These are phyloP conservation scores for Penicillium malachiteum DNA, from an alignment of 495 filamentous ascomycete genomes.

Conservation along the genomic window DNA sequence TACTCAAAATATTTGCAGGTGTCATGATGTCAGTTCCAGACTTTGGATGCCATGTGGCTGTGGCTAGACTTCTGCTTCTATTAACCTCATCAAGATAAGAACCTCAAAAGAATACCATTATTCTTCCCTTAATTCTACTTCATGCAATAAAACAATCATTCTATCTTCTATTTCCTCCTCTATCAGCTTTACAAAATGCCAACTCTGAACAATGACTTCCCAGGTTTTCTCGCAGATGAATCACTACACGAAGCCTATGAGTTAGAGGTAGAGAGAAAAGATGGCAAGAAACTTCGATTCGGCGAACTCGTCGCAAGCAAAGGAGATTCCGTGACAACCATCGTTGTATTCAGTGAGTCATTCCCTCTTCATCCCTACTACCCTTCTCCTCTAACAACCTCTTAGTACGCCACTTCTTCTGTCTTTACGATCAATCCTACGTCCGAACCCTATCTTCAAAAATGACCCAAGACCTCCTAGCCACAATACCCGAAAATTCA, in stretches of 20 bases:
- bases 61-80: not conserved
- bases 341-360: not conserved
- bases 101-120: not conserved
- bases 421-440: conserved; percentile 28
- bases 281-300: conserved; percentile 18
- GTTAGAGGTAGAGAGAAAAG: conserved; percentile 17
- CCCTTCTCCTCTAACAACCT: no score
- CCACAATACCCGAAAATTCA: conserved; percentile 11
- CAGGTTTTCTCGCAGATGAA: conserved; percentile 12
- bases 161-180: not conserved
- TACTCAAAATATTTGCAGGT: not conserved
- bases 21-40: not conserved
- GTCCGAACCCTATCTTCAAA: conserved; percentile 18
- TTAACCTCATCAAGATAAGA: not conserved
- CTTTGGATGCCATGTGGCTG: not conserved
- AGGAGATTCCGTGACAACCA: not conserved
- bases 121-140: not conserved
- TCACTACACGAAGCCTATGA: conserved; percentile 34
- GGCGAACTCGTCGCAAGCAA: conserved; percentile 3
- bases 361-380: not conserved
- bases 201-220: not conserved
- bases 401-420: conserved; percentile 31
- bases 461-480: conserved; percentile 19
- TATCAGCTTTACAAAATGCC: not conserved
- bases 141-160: not conserved